Percentiles rank a stretch among this genome's conserved stretches.
These are phyloP conservation scores for Ophiostoma himal-ulmi DNA, from an alignment of 2,329 filamentous ascomycete genomes.

Conservation along the genomic window DNA sequence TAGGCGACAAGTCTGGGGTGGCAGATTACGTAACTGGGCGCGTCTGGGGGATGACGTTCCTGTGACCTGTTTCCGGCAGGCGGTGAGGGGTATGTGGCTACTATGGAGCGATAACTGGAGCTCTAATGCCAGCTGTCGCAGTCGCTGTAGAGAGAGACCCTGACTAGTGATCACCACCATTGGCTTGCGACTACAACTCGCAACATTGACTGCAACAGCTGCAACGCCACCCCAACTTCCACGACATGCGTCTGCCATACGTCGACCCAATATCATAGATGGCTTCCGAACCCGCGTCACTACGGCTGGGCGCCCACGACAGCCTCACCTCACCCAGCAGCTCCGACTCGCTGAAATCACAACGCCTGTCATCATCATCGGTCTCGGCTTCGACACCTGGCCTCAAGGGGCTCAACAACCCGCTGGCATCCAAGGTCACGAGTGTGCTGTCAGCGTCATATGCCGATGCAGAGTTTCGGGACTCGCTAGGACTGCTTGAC, in stretches of 20 bases:
- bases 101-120: background rate
- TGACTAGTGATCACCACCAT: background rate
- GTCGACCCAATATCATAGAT: slow-evolving; percentile 20
- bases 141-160: background rate
- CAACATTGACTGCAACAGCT: background rate
- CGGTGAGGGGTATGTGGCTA: slow-evolving; percentile 16
- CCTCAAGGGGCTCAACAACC: slow-evolving; percentile 36
- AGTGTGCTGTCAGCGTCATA: slow-evolving; percentile 86
- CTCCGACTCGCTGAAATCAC: slow-evolving; percentile 26
- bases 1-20: background rate
- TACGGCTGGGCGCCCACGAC: slow-evolving; percentile 12
- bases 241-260: slow-evolving; percentile 18
- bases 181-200: background rate
- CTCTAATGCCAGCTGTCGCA: slow-evolving; percentile 9
- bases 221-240: background rate
- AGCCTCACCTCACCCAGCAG: background rate
- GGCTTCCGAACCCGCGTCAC: slow-evolving; percentile 20
- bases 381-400: slow-evolving; percentile 25
- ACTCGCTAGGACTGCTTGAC: slow-evolving; percentile 75
- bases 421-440: slow-evolving; percentile 74
- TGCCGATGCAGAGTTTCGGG: slow-evolving; percentile 83
- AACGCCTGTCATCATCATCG: slow-evolving; percentile 29
- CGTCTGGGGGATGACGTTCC: slow-evolving; percentile 19
- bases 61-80: slow-evolving; percentile 20
- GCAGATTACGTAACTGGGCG: slow-evolving; percentile 19